A percentile compares a stretch with the other conserved stretches of the same genome.
phyloP scores from a whole-genome alignment of 2,329 filamentous ascomycete genomes.

The Trematosphaeria pertusa region DNA sequence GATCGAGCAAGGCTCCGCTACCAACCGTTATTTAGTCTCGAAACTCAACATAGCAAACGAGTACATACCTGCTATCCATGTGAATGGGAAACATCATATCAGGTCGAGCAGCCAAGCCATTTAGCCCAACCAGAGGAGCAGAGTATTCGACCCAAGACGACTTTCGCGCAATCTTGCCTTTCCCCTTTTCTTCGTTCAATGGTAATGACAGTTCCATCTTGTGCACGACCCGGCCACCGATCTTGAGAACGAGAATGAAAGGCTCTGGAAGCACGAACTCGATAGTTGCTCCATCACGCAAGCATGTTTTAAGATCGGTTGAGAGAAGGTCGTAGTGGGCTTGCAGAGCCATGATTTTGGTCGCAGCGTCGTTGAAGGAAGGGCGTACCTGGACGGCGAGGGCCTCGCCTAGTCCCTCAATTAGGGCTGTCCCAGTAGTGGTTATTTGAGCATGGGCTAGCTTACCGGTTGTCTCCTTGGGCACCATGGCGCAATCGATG shows the following conservation, averaged over 20 bases:
- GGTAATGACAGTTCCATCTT: slow-evolving; percentile 8
- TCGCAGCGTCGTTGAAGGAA: neutral
- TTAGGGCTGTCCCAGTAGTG: too few relatives aligned
- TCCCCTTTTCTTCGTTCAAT: neutral
- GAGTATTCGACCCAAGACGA: slow-evolving; percentile 13
- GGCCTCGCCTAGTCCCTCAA: too few relatives aligned
- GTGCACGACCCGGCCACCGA: slow-evolving; percentile 2
- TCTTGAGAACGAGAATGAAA: neutral
- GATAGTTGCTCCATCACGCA: too few relatives aligned
- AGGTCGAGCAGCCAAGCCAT: slow-evolving; percentile 8
- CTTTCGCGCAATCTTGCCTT: slow-evolving; percentile 14
- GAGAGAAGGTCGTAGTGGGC: neutral
- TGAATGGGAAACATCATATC: slow-evolving; percentile 4
- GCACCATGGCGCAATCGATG: too few relatives aligned
- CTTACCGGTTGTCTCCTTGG: too few relatives aligned
- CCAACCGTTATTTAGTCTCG: neutral
- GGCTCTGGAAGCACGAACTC: slow-evolving; percentile 1
- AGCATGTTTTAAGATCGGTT: too few relatives aligned
- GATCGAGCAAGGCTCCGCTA: slow-evolving; percentile 1
- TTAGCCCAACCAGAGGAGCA: slow-evolving; percentile 9
- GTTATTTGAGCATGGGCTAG: too few relatives aligned
- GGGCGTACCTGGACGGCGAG: too few relatives aligned
- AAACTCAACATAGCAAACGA: neutral
- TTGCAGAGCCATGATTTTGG: neutral
- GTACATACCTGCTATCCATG: neutral